phyloP scores from a whole-genome alignment of 805 yeast genomes.

The Pichia cephalocereana region DNA sequence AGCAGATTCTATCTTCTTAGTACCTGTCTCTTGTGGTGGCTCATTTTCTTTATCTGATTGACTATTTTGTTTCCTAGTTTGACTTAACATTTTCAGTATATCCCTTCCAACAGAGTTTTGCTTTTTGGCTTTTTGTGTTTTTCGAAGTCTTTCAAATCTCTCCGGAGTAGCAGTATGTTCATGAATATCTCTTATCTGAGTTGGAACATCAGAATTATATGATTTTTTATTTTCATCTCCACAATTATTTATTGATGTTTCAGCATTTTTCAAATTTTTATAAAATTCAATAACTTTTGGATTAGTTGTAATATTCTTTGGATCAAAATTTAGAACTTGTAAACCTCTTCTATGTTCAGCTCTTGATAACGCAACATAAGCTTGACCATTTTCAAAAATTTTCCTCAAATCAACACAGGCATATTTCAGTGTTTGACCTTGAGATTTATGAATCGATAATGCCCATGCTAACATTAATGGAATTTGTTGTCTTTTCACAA shows the following conservation, averaged over 20 bases:
- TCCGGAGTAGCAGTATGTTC: slow-evolving; percentile 4
- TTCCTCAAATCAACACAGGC: slow-evolving; percentile 68
- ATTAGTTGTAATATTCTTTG: slow-evolving; percentile 57
- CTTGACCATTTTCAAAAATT: slow-evolving; percentile 88
- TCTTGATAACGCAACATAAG: slow-evolving; percentile 90
- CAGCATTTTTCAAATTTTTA: slow-evolving; percentile 32
- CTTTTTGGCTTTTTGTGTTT: no score
- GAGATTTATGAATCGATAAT: slow-evolving; percentile 88
- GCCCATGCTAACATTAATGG: slow-evolving; percentile 97
- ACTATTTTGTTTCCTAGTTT: background rate
- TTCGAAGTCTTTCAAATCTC: background rate
- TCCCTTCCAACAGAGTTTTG: background rate
- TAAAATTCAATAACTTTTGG: slow-evolving; percentile 66
- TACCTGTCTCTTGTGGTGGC: no score
- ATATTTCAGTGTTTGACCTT: slow-evolving; percentile 78
- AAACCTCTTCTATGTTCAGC: slow-evolving; percentile 72
- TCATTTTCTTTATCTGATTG: background rate
- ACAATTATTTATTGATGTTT: slow-evolving; percentile 16
- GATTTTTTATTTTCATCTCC: background rate
- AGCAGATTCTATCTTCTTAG: no score
- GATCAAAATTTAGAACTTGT: slow-evolving; percentile 68
- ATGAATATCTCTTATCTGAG: slow-evolving; percentile 2
- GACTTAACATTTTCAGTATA: background rate
- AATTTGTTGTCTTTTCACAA: slow-evolving; percentile 69
- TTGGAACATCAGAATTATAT: background rate